Percentiles rank a stretch among this genome's conserved stretches.
Conservation (phyloP, 75 land plant genomes). For the Selaginella tamariscina region DNA sequence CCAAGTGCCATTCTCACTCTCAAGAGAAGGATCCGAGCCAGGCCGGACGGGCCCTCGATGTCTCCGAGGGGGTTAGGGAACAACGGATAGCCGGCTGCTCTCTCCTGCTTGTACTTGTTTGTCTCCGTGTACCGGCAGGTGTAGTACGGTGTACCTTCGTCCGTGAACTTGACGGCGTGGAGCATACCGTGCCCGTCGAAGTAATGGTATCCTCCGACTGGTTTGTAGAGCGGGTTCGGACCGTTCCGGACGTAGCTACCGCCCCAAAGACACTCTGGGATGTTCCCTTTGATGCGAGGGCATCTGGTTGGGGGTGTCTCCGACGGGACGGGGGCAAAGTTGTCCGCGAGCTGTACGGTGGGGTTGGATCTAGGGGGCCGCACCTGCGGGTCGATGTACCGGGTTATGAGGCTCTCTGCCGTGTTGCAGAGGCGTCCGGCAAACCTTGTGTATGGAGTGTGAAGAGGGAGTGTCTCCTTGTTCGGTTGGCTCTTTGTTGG, state of each 20-base stretch:
- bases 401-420: neutral
- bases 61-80: constrained; percentile 43
- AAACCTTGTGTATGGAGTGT: neutral
- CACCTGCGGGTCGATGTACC: neutral
- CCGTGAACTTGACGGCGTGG: constrained; percentile 39
- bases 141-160: neutral
- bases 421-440: neutral
- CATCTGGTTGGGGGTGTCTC: neutral
- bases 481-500: too few relatives aligned
- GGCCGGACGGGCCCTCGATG: constrained; percentile 29
- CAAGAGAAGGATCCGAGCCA: constrained; percentile 37
- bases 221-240: neutral
- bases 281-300: neutral
- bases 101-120: constrained; percentile 39
- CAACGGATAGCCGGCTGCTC: constrained; percentile 23
- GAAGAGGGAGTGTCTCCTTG: too few relatives aligned
- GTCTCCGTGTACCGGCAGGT: neutral
- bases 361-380: neutral
- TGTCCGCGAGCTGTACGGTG: neutral
- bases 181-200: constrained; percentile 93
- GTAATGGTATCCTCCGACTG: neutral
- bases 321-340: neutral
- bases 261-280: neutral
- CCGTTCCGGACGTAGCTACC: neutral
- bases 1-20: constrained; percentile 30